A percentile compares a stretch with the other conserved stretches of the same genome.
These are phyloP conservation scores for Colletotrichum ledebouriae DNA, from an alignment of 2,329 filamentous ascomycete genomes.

Conservation along the genomic window DNA sequence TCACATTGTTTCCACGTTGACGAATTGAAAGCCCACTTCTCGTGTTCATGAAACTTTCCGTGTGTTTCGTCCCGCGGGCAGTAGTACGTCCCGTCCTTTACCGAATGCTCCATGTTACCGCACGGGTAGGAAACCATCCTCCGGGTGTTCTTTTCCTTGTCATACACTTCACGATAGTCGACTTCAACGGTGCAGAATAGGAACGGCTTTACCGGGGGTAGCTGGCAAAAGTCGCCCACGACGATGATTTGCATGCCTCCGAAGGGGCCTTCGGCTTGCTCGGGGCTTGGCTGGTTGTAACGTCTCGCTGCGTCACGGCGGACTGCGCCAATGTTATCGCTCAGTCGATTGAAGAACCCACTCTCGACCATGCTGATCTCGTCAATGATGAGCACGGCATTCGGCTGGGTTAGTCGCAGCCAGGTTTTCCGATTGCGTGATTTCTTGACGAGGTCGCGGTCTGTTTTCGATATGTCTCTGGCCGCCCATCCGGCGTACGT, in stretches of 20 bases:
- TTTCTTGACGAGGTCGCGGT: too few species aligned
- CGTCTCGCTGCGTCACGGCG: background rate
- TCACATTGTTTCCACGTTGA: constrained; percentile 66
- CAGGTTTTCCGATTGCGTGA: too few species aligned
- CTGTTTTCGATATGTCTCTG: too few species aligned
- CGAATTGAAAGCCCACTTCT: constrained; percentile 74
- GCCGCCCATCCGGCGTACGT: too few species aligned
- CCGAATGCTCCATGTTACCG: background rate
- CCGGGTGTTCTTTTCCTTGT: background rate
- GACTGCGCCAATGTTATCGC: constrained; percentile 59
- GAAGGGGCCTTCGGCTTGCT: background rate
- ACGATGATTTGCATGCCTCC: constrained; percentile 26
- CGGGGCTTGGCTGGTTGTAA: background rate
- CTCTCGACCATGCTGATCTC: constrained; percentile 77
- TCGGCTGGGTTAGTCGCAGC: constrained; percentile 44
- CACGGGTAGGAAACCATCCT: background rate
- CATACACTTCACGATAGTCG: background rate
- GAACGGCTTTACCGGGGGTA: constrained; percentile 12
- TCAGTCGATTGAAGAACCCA: constrained; percentile 71
- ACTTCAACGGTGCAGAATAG: background rate
- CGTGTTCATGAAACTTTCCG: constrained; percentile 51
- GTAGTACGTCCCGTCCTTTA: background rate
- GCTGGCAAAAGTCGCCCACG: constrained; percentile 30
- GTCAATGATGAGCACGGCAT: constrained; percentile 72
- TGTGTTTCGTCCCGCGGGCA: background rate